These are phyloP conservation scores for Jackrogersella multiformis DNA, from an alignment of 495 filamentous ascomycete species.

Conservation along the genomic window DNA sequence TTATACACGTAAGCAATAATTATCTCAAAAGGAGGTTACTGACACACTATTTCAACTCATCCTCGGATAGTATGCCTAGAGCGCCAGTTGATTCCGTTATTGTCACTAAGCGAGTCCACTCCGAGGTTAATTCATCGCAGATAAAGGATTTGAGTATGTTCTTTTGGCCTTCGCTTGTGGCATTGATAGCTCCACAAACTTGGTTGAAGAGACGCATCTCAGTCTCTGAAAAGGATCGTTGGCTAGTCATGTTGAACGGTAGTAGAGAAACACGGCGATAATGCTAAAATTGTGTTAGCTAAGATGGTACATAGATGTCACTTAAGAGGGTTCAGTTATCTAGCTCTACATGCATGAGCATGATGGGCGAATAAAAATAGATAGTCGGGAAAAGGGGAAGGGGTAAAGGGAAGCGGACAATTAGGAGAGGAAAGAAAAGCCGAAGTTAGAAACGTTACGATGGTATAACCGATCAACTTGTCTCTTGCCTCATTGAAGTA, in stretches of 20 bases:
- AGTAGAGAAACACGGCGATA: not conserved
- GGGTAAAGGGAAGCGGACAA: not conserved
- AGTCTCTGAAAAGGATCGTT: slow-evolving; percentile 15
- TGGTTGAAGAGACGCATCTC: slow-evolving; percentile 35
- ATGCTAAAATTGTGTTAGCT: not conserved
- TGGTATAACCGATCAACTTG: not conserved
- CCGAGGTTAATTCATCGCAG: slow-evolving; percentile 17
- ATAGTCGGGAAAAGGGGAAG: not conserved
- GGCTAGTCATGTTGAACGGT: slow-evolving; percentile 19
- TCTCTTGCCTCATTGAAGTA: not conserved
- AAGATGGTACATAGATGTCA: not conserved
- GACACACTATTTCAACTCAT: slow-evolving; percentile 35
- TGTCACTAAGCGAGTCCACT: slow-evolving; percentile 26
- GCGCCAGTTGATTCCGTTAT: slow-evolving; percentile 31
- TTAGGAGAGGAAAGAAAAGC: not conserved
- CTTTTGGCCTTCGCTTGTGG: slow-evolving; percentile 19
- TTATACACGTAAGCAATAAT: not conserved
- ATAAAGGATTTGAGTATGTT: slow-evolving; percentile 25
- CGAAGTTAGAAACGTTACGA: not conserved
- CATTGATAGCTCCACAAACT: slow-evolving; percentile 26
- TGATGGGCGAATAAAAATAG: not conserved
- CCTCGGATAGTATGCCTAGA: slow-evolving; percentile 30
- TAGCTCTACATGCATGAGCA: not conserved
- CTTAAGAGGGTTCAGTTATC: not conserved
- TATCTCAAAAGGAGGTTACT: not conserved